phyloP scores from a whole-genome alignment of 2,329 filamentous ascomycete genomes.

The Colletotrichum plurivorum region DNA sequence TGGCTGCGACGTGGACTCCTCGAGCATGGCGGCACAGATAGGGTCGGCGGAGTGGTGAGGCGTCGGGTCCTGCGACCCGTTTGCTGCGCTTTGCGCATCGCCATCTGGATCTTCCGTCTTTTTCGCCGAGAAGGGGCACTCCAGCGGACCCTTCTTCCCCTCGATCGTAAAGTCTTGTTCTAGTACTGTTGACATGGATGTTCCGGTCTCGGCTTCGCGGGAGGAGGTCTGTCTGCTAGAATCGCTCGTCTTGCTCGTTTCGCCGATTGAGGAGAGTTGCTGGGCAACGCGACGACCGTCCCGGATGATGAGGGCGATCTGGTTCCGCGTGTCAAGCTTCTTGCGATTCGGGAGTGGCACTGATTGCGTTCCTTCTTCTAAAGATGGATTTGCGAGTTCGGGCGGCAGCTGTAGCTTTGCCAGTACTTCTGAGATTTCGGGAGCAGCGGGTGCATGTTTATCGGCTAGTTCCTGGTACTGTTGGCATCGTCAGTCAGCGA shows the following conservation, averaged over 20 bases:
- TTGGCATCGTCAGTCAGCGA: constrained; percentile 41
- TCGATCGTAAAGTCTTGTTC: constrained; percentile 93
- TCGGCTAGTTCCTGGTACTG: constrained; percentile 77
- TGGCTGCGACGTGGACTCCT: constrained; percentile 69
- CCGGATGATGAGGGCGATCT: constrained; percentile 74
- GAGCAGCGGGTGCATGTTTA: constrained; percentile 75
- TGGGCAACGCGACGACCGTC: constrained; percentile 73
- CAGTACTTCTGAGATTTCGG: constrained; percentile 77
- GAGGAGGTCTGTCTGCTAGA: constrained; percentile 65
- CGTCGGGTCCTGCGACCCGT: constrained; percentile 52
- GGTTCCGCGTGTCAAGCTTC: constrained; percentile 64
- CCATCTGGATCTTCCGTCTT: constrained; percentile 34
- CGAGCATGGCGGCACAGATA: constrained; percentile 75
- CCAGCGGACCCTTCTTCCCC: constrained; percentile 83
- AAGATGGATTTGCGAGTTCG: constrained; percentile 61
- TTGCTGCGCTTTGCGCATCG: constrained; percentile 21
- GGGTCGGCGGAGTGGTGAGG: constrained; percentile 69
- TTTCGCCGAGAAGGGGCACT: constrained; percentile 81
- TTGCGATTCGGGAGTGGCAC: constrained; percentile 69
- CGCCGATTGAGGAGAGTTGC: constrained; percentile 63
- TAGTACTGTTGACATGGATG: constrained; percentile 75
- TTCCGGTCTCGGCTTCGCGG: constrained; percentile 60
- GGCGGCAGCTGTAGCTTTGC: constrained; percentile 76
- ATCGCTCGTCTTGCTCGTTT: constrained; percentile 65
- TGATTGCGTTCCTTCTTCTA: constrained; percentile 62